A percentile compares a stretch with the other conserved stretches of the same genome.
Evolutionary conservation across 192 early-diverging fungal species (phyloP).

Genomic region (Rhizoclosmatium globosum): DNA sequence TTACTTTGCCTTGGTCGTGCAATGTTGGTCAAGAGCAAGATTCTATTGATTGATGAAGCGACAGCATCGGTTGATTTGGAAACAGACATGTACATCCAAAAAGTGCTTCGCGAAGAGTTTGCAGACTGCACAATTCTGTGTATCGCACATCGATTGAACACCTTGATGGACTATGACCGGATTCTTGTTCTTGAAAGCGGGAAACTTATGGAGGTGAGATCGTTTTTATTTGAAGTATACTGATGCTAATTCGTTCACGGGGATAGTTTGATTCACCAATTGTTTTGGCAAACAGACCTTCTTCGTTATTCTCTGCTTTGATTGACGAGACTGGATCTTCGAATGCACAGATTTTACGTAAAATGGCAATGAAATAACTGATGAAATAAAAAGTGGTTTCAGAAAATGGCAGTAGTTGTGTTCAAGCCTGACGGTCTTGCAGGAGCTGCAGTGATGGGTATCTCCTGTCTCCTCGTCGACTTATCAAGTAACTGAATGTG

Average conservation of each 20-base stretch:
- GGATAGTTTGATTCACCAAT: conserved; percentile 66
- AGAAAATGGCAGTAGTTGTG: no score
- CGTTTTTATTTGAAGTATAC: conserved; percentile 74
- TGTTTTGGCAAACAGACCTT: conserved; percentile 32
- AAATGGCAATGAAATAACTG: no score
- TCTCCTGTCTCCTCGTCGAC: no score
- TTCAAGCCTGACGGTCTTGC: no score
- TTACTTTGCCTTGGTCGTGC: conserved; percentile 59
- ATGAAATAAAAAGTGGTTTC: no score
- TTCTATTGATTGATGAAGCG: conserved; percentile 60
- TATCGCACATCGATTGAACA: conserved; percentile 43
- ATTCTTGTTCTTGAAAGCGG: conserved; percentile 56
- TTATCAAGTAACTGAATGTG: no score
- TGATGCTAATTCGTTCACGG: no score
- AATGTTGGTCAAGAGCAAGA: conserved; percentile 39
- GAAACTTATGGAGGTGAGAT: conserved; percentile 68
- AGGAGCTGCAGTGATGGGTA: no score
- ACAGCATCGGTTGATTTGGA: conserved; percentile 62
- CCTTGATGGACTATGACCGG: conserved; percentile 56
- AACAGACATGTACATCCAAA: conserved; percentile 40
- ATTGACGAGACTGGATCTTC: conserved; percentile 54
- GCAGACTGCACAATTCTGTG: conserved; percentile 55
- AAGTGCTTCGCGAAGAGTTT: conserved; percentile 41
- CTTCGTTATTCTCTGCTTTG: conserved; percentile 53
- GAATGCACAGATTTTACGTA: conserved; percentile 56